Evolutionary conservation across 306 rosid genomes (phyloP).

Genomic region (Prosopis cineraria): DNA sequence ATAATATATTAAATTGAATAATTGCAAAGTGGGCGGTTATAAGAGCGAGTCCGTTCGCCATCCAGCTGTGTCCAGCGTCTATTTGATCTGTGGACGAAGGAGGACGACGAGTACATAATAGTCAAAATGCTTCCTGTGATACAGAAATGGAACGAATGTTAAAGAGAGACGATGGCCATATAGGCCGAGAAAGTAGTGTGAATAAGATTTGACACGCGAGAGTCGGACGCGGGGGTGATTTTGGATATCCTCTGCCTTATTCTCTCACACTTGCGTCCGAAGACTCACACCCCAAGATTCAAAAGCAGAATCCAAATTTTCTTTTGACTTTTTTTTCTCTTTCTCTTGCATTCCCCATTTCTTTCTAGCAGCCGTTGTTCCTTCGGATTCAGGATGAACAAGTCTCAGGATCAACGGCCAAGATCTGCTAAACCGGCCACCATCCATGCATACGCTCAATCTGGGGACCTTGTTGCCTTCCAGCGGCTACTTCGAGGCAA

Average conservation of each 20-base stretch:
- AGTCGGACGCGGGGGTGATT: slow-evolving; percentile 32
- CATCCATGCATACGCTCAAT: slow-evolving; percentile 74
- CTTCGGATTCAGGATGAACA: slow-evolving; percentile 55
- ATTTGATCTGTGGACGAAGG: neutral
- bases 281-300: slow-evolving; percentile 5
- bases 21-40: too few relatives aligned
- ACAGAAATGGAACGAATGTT: neutral
- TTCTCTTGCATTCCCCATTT: neutral
- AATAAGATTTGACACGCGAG: slow-evolving; percentile 26
- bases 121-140: neutral
- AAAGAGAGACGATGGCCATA: neutral
- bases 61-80: neutral
- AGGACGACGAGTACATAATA: neutral
- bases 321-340: slow-evolving; percentile 4
- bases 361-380: slow-evolving; percentile 26
- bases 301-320: neutral
- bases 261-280: neutral
- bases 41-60: too few relatives aligned
- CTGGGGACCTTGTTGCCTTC: slow-evolving; percentile 70
- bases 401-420: slow-evolving; percentile 62
- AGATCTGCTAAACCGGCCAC: slow-evolving; percentile 75
- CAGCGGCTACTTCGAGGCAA: slow-evolving; percentile 76
- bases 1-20: too few relatives aligned
- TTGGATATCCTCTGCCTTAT: neutral
- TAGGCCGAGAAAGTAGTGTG: neutral